Conservation (phyloP, 257 asterid genomes). For the Jacaranda copaia region DNA sequence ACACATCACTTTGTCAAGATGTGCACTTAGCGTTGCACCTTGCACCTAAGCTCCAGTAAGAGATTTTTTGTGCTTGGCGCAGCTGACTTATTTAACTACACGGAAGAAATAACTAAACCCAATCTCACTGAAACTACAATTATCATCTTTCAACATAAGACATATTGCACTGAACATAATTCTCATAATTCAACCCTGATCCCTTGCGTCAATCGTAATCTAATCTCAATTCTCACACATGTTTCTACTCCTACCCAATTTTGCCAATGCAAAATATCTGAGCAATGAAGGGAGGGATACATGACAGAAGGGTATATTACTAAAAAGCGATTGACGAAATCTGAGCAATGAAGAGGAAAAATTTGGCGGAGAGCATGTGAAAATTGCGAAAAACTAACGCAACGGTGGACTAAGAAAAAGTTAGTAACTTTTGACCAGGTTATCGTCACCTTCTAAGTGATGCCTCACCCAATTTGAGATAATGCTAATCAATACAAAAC, state of each 20-base stretch:
- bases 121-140: not conserved
- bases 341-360: too few species aligned
- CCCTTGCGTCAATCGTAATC: not conserved
- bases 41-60: not conserved
- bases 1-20: not conserved
- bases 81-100: not conserved
- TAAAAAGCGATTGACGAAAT: too few species aligned
- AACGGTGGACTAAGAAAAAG: too few species aligned
- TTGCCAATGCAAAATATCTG: not conserved
- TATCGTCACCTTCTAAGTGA: not conserved
- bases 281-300: too few species aligned
- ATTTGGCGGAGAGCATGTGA: not conserved
- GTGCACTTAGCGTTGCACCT: not conserved
- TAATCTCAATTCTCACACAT: not conserved
- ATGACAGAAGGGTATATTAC: not conserved
- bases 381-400: too few species aligned
- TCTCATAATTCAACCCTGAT: not conserved
- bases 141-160: not conserved
- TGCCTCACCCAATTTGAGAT: not conserved
- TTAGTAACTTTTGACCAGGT: not conserved
- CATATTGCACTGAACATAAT: conserved; percentile 5
- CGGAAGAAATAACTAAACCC: not conserved
- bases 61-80: not conserved
- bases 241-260: not conserved
- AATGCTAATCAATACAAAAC: not conserved